Conservation (phyloP, 495 filamentous ascomycete species). For the Aspergillus coremiiformis region DNA sequence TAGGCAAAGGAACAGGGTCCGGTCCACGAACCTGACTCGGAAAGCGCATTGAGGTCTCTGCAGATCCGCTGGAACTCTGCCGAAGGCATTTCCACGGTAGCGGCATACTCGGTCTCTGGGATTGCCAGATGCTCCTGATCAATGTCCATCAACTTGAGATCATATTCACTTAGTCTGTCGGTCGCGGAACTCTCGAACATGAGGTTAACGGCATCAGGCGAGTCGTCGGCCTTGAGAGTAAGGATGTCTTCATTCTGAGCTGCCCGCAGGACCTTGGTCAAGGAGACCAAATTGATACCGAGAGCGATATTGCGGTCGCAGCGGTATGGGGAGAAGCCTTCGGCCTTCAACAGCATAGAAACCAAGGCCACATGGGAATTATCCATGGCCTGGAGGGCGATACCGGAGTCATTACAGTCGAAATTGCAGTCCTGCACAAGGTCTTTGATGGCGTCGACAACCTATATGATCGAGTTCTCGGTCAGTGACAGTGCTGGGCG, state of each 20-base stretch:
- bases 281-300: constrained; percentile 90
- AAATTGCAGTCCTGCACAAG: constrained; percentile 99
- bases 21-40: constrained; percentile 72
- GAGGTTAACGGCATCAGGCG: constrained; percentile 89
- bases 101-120: constrained; percentile 94
- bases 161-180: constrained; percentile 93
- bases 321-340: constrained; percentile 92
- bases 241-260: constrained; percentile 93
- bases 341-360: constrained; percentile 95
- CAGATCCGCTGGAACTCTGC: constrained; percentile 93
- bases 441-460: constrained; percentile 98
- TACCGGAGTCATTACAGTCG: constrained; percentile 99
- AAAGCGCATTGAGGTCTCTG: constrained; percentile 80
- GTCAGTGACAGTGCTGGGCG: not conserved
- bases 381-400: constrained; percentile 99
- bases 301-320: constrained; percentile 99
- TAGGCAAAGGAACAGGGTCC: not conserved
- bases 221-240: constrained; percentile 94
- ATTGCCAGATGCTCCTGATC: constrained; percentile 99
- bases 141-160: constrained; percentile 99
- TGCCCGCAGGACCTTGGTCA: constrained; percentile 94
- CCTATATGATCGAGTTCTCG: constrained; percentile 44
- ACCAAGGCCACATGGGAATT: constrained; percentile 99
- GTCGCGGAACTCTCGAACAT: constrained; percentile 88
- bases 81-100: constrained; percentile 81